These are phyloP conservation scores for Didymella sp. DNA, from an alignment of 2,329 filamentous ascomycete species.

Conservation along the genomic window DNA sequence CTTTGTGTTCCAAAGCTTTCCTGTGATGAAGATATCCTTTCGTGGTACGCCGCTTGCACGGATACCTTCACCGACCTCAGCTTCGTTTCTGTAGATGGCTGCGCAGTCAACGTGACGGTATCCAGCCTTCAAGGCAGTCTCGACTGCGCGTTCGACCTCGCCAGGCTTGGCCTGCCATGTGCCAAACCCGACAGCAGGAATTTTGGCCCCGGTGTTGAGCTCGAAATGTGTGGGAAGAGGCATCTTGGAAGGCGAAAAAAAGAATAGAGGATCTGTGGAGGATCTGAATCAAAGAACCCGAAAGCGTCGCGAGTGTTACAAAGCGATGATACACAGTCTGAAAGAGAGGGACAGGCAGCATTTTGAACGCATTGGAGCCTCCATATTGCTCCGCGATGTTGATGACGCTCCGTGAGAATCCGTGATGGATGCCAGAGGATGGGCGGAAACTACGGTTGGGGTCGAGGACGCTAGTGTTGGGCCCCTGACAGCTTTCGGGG, in stretches of 20 bases:
- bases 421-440: background rate
- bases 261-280: background rate
- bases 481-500: background rate
- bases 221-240: constrained; percentile 51
- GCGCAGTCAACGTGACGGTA: constrained; percentile 80
- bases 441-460: background rate
- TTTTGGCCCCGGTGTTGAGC: constrained; percentile 73
- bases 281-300: background rate
- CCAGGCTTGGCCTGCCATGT: constrained; percentile 78
- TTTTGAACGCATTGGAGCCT: background rate
- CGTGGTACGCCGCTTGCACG: constrained; percentile 67
- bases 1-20: constrained; percentile 81
- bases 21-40: constrained; percentile 73
- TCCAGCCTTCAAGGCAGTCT: constrained; percentile 68
- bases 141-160: constrained; percentile 65
- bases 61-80: constrained; percentile 74
- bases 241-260: constrained; percentile 14
- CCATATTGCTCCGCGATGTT: background rate
- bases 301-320: background rate
- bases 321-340: background rate
- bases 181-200: constrained; percentile 76
- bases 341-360: too few species aligned
- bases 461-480: background rate
- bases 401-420: background rate
- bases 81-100: constrained; percentile 77